phyloP scores from a whole-genome alignment of 2,329 filamentous ascomycete genomes.

The Fusarium sororula region DNA sequence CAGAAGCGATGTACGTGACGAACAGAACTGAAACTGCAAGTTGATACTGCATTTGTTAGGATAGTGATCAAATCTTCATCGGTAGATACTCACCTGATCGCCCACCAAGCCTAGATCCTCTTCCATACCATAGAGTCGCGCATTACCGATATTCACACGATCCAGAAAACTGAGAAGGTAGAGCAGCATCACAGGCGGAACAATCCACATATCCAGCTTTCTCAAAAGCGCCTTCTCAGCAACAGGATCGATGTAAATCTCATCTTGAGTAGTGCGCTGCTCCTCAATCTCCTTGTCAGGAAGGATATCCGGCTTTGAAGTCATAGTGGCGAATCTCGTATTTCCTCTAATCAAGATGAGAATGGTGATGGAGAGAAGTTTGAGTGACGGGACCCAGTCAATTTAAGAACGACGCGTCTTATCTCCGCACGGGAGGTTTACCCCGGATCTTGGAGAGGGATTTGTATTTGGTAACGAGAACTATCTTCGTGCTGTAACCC shows the following conservation, averaged over 20 bases:
- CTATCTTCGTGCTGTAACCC: conserved; percentile 8
- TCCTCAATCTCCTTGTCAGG: conserved; percentile 36
- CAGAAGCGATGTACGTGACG: conserved; percentile 50
- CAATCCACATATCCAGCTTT: conserved; percentile 70
- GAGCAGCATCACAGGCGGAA: conserved; percentile 69
- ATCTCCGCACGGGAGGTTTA: conserved; percentile 28
- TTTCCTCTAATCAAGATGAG: neutral
- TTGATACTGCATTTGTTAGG: conserved; percentile 59
- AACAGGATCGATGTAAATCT: conserved; percentile 43
- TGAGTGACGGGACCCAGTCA: neutral
- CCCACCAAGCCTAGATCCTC: conserved; percentile 65
- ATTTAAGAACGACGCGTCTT: conserved; percentile 26
- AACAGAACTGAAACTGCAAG: conserved; percentile 46
- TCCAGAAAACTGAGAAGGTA: conserved; percentile 58
- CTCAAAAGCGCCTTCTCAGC: conserved; percentile 54
- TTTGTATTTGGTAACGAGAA: conserved; percentile 11
- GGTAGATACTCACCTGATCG: conserved; percentile 39
- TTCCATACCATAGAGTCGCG: conserved; percentile 69
- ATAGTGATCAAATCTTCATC: rapidly evolving
- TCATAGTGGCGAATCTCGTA: conserved; percentile 14
- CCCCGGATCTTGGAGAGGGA: conserved; percentile 22
- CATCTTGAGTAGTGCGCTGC: conserved; percentile 18
- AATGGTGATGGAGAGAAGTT: neutral
- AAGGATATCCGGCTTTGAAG: conserved; percentile 17
- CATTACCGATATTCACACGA: conserved; percentile 62